Evolutionary conservation across 257 asterid species (phyloP).

Genomic region (Nicotiana undulata): DNA sequence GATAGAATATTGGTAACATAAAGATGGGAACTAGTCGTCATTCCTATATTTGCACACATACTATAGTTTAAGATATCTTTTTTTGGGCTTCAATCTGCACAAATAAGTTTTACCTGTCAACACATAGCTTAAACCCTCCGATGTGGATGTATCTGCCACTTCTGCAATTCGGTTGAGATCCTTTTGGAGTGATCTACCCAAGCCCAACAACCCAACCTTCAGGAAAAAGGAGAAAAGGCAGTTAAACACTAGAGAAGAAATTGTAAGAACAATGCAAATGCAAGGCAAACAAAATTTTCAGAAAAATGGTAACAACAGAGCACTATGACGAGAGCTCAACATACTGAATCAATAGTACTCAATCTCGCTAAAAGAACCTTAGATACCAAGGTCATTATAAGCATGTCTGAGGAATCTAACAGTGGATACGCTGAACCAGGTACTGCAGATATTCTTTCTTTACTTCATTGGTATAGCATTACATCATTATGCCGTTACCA

Average conservation of each 20-base stretch:
- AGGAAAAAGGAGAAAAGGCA: slow-evolving; percentile 8
- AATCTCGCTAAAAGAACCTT: not conserved
- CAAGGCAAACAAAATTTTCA: slow-evolving; percentile 2
- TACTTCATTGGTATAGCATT: not conserved
- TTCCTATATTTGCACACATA: not conserved
- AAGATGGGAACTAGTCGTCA: not conserved
- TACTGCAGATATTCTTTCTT: not conserved
- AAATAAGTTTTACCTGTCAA: slow-evolving; percentile 60
- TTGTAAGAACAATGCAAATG: not conserved
- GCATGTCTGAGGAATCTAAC: not conserved
- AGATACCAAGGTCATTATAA: not conserved
- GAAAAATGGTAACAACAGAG: not conserved
- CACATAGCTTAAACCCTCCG: slow-evolving; percentile 84
- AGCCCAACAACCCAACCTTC: slow-evolving; percentile 88
- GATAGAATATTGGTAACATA: not conserved
- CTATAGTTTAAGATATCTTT: not conserved
- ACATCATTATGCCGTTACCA: not conserved
- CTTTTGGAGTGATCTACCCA: slow-evolving; percentile 80
- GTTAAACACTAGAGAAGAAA: not conserved
- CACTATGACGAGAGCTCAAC: not conserved
- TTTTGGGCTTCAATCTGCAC: not conserved
- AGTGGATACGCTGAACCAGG: not conserved
- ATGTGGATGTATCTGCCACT: slow-evolving; percentile 83
- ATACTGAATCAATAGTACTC: not conserved
- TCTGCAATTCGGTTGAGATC: slow-evolving; percentile 91